Evolutionary conservation across 2,329 filamentous ascomycete genomes (phyloP).

Genomic region (Colletotrichum sojae): DNA sequence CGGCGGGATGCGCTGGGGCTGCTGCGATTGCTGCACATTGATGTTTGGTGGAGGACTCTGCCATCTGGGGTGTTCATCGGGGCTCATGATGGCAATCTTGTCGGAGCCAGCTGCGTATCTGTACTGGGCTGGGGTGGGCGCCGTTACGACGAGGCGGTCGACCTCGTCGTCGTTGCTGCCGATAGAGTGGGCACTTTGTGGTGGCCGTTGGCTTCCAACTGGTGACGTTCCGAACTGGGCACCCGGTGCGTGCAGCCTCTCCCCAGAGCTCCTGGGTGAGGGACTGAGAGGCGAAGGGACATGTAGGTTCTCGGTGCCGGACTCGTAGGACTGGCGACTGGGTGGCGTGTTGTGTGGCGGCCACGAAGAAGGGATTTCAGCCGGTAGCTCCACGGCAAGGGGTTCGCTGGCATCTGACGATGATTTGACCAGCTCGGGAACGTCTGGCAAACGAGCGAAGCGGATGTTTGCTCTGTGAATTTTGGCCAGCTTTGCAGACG

Average conservation of each 20-base stretch:
- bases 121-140: slow-evolving; percentile 72
- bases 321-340: slow-evolving; percentile 71
- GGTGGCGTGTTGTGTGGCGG: slow-evolving; percentile 53
- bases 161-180: slow-evolving; percentile 54
- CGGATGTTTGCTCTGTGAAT: slow-evolving; percentile 83
- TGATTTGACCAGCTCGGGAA: slow-evolving; percentile 61
- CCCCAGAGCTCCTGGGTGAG: slow-evolving; percentile 67
- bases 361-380: slow-evolving; percentile 62
- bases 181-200: slow-evolving; percentile 46
- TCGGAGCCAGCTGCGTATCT: slow-evolving; percentile 72
- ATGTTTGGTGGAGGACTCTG: slow-evolving; percentile 45
- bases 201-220: slow-evolving; percentile 37
- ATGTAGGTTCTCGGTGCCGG: slow-evolving; percentile 65
- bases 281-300: slow-evolving; percentile 51
- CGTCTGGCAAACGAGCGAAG: slow-evolving; percentile 65
- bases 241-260: slow-evolving; percentile 55
- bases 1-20: slow-evolving; percentile 65
- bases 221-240: slow-evolving; percentile 47
- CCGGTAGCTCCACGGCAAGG: slow-evolving; percentile 71
- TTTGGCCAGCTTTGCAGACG: slow-evolving; percentile 85
- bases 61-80: slow-evolving; percentile 70
- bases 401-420: slow-evolving; percentile 60
- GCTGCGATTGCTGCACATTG: slow-evolving; percentile 43
- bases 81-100: slow-evolving; percentile 75
- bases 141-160: slow-evolving; percentile 69